phyloP scores from a whole-genome alignment of 2,329 filamentous ascomycete species.

The Verticillium alfalfae region DNA sequence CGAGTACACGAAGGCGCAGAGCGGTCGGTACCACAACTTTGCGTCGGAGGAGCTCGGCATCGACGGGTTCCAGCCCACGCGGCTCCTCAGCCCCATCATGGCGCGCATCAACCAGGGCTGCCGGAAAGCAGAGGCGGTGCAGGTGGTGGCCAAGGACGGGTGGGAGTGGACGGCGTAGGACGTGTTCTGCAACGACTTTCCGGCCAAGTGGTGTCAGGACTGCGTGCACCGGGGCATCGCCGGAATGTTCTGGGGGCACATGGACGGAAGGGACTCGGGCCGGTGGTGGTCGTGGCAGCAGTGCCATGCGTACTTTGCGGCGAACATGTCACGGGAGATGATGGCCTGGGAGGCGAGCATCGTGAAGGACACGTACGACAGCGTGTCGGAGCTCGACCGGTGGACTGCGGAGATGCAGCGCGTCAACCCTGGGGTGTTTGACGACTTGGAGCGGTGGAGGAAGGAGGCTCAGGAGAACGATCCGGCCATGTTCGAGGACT shows the following conservation, averaged over 20 bases:
- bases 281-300: background rate
- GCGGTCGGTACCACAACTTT: background rate
- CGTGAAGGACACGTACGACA: background rate
- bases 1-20: background rate
- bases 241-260: background rate
- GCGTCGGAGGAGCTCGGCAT: background rate
- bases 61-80: background rate
- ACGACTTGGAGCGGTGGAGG: background rate
- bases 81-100: background rate
- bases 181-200: background rate
- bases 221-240: background rate
- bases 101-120: background rate
- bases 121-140: background rate
- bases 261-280: background rate
- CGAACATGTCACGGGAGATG: background rate
- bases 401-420: background rate
- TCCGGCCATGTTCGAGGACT: background rate
- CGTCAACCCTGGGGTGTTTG: background rate
- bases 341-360: background rate
- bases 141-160: background rate
- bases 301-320: background rate
- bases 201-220: background rate
- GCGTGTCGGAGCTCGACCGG: background rate
- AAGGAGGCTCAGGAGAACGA: background rate
- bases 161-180: background rate